Conservation (phyloP, 441 rosid species). For the Adansonia gregorii region DNA sequence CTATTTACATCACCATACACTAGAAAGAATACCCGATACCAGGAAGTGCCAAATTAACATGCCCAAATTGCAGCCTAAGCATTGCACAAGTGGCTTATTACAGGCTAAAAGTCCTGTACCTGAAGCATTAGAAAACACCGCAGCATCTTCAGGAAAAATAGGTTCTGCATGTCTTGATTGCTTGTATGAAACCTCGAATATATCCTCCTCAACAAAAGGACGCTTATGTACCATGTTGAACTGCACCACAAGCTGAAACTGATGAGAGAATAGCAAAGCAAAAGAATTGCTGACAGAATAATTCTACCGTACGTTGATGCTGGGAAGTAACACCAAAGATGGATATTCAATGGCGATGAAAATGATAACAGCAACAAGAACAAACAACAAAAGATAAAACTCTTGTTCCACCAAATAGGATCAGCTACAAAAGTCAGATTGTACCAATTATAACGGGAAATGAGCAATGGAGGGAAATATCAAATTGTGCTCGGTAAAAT, state of each 20-base stretch:
- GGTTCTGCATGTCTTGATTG: constrained; percentile 47
- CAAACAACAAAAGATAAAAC: not conserved
- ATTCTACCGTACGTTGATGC: not conserved
- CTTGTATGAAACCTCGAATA: constrained; percentile 41
- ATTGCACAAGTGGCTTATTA: not conserved
- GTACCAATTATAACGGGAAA: not conserved
- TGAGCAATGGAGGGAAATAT: not conserved
- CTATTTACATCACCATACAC: not conserved
- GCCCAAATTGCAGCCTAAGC: not conserved
- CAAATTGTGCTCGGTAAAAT: not conserved
- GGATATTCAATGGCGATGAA: not conserved
- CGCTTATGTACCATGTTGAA: constrained; percentile 51
- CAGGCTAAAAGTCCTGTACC: constrained; percentile 36
- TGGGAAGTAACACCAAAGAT: not conserved
- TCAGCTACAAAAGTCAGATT: not conserved
- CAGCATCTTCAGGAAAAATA: constrained; percentile 28
- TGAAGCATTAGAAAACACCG: constrained; percentile 28
- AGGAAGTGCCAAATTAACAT: not conserved
- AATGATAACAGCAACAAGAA: not conserved
- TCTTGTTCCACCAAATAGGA: not conserved
- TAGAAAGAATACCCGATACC: not conserved
- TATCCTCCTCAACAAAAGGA: constrained; percentile 46
- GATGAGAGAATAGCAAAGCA: constrained; percentile 3
- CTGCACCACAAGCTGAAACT: constrained; percentile 31
- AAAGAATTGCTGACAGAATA: not conserved